Base-by-base conservation (phyloP, 306 rosid genomes). In the Prunus armeniaca region DNA sequence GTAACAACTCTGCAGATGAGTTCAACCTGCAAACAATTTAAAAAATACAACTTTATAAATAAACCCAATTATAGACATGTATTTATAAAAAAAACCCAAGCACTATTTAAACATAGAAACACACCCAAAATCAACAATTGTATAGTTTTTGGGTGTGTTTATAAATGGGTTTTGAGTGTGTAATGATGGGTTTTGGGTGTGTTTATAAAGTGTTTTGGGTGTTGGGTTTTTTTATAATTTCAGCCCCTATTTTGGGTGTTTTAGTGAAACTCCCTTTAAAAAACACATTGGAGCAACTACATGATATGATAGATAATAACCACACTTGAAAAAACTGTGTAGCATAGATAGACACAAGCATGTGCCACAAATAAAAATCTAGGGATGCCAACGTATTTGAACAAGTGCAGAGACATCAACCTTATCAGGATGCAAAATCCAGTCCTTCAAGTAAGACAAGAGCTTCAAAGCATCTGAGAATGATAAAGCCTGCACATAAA, bases 401-500 rank as follows among this genome's bases (percentile, higher is more conserved):
- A 71, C 78, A 56, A 72, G 38, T 14, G 28, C 3, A 71, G 65
- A 71, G 17, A 38, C 5, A 18, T 67, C 76, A 57, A 94, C 98
- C 98, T 95, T 95, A 61, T 90, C 96, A n/a, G 88, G 87, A 78
- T 92, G 84, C 55, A 88, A 81, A 77, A 84, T 83, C 98, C 98
- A 95, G 69, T 89, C 89, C 84, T 95, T 95, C 84, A 88, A 85
- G 90, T 89, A 90, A 32, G 94, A 81, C 73, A 92, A 68, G 74
- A 95, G 91, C 81, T 86, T 92, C 83, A 95, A 84, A 57, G 97
- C 93, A 80, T 94, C 98, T 20, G 98, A 81, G 80, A 95, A 95
- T 4, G 98, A 91, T 78, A 95, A 85, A 79, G 95, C 91, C 98
- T 95, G 89, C 82, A 90, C 34, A 74, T 60, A 51, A 49, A 83